phyloP scores from a whole-genome alignment of 2,329 filamentous ascomycete genomes.

The Tolypocladium inflatum region DNA sequence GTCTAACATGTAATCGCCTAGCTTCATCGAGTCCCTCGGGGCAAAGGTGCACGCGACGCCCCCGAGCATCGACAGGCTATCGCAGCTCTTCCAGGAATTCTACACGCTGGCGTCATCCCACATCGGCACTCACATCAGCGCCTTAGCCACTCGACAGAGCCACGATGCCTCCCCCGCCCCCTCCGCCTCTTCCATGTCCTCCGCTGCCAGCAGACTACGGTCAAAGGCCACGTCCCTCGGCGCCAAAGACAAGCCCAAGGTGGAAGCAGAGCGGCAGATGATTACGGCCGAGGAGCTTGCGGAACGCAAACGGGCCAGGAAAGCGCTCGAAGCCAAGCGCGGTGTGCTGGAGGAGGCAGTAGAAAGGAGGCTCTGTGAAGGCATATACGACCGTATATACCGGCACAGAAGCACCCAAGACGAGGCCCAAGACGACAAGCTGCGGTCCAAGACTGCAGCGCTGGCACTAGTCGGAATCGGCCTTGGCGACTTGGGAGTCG shows the following conservation, averaged over 20 bases:
- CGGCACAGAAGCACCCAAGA: slow-evolving; percentile 86
- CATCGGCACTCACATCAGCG: slow-evolving; percentile 78
- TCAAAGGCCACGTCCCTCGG: slow-evolving; percentile 45
- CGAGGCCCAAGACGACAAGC: slow-evolving; percentile 87
- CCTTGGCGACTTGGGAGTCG: slow-evolving; percentile 72
- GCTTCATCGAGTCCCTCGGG: slow-evolving; percentile 83
- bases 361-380: slow-evolving; percentile 75
- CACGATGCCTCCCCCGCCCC: slow-evolving; percentile 53
- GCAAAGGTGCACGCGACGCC: slow-evolving; percentile 81
- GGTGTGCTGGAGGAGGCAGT: slow-evolving; percentile 79
- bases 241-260: slow-evolving; percentile 39
- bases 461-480: slow-evolving; percentile 87
- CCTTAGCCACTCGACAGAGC: slow-evolving; percentile 64
- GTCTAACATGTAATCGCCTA: slow-evolving; percentile 22
- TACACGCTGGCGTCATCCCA: slow-evolving; percentile 73
- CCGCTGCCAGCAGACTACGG: slow-evolving; percentile 46
- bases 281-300: slow-evolving; percentile 79
- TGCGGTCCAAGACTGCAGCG: slow-evolving; percentile 88
- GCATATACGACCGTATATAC: slow-evolving; percentile 81
- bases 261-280: slow-evolving; percentile 65
- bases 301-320: slow-evolving; percentile 68
- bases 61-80: slow-evolving; percentile 71
- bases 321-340: slow-evolving; percentile 68
- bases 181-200: slow-evolving; percentile 44
- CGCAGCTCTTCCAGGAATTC: slow-evolving; percentile 89